Evolutionary conservation across 176 grass and related monocot genomes (phyloP).

Genomic region (Eragrostis nindensis): DNA sequence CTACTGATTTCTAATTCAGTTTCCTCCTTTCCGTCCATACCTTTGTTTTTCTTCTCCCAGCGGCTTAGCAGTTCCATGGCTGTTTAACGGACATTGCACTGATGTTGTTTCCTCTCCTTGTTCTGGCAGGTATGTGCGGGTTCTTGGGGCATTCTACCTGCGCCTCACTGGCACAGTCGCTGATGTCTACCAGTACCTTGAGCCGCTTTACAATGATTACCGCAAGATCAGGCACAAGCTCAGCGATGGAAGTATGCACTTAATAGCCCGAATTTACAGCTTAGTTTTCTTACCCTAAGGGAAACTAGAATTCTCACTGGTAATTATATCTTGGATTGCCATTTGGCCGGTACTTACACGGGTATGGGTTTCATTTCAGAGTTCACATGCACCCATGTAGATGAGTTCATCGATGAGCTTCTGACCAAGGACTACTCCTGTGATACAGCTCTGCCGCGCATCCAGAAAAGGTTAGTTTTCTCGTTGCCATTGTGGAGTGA

Average conservation of each 20-base stretch:
- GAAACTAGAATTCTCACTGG: not conserved
- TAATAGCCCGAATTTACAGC: not conserved
- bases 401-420: conserved; percentile 92
- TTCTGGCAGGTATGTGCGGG: conserved; percentile 71
- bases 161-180: conserved; percentile 76
- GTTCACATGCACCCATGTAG: conserved; percentile 74
- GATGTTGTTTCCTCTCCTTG: not conserved
- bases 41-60: not conserved
- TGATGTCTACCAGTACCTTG: conserved; percentile 93
- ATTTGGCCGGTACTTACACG: not conserved
- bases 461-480: conserved; percentile 80
- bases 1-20: not conserved
- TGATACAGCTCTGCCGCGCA: conserved; percentile 85
- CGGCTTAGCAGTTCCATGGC: not conserved
- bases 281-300: not conserved
- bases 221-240: conserved; percentile 83
- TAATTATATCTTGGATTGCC: not conserved
- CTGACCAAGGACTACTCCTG: conserved; percentile 89
- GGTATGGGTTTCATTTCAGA: conserved; percentile 44
- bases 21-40: not conserved
- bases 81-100: not conserved
- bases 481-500: not conserved
- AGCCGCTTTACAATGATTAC: conserved; percentile 96
- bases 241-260: conserved; percentile 68
- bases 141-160: conserved; percentile 84